A percentile compares a stretch with the other conserved stretches of the same genome.
phyloP scores from a whole-genome alignment of 192 early-diverging fungal genomes.

The Irineochytrium annulatum region DNA sequence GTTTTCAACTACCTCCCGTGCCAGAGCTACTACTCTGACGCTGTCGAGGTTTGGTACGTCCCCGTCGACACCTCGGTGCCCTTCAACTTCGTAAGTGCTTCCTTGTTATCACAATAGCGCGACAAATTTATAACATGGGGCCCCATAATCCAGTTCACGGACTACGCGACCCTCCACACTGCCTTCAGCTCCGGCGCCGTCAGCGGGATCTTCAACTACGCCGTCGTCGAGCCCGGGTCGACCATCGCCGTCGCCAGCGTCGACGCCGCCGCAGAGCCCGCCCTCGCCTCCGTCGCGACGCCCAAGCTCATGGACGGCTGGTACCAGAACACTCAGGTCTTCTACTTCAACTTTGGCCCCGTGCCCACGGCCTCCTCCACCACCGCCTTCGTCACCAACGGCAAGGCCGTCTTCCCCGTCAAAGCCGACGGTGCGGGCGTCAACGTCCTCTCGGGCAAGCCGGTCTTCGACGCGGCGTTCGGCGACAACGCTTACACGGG shows the following conservation, averaged over 20 bases:
- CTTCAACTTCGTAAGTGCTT: slow-evolving; percentile 3
- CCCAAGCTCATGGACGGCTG: not conserved
- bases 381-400: not conserved
- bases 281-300: not conserved
- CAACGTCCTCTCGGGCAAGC: not conserved
- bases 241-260: not conserved
- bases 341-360: slow-evolving; percentile 3
- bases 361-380: not conserved
- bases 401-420: not conserved
- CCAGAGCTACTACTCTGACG: not conserved
- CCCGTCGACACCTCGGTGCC: not conserved
- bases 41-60: not conserved
- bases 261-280: not conserved
- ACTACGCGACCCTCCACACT: not conserved
- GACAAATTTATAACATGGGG: not conserved
- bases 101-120: not conserved
- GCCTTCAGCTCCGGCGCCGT: not conserved
- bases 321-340: not conserved
- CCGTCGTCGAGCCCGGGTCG: not conserved
- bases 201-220: not conserved
- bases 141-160: not conserved
- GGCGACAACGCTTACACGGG: not conserved
- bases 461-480: not conserved
- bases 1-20: not conserved
- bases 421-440: not conserved